phyloP scores from a whole-genome alignment of 140 eudicot species.

The Stevia rebaudiana region DNA sequence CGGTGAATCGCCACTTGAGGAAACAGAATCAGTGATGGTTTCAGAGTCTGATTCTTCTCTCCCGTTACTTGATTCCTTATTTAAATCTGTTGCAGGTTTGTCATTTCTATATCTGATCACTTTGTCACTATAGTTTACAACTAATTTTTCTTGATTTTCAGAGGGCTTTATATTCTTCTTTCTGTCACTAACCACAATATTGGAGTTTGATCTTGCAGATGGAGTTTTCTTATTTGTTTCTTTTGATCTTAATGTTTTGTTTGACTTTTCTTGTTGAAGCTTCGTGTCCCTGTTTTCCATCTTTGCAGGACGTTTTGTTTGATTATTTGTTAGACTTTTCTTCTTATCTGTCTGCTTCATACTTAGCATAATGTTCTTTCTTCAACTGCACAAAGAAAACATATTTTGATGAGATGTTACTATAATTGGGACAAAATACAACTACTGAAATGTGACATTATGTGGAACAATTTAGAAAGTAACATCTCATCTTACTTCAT shows the following conservation, averaged over 20 bases:
- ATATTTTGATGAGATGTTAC: constrained; percentile 2
- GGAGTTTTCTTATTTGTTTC: constrained; percentile 34
- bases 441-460: background rate
- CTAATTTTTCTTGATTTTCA: constrained; percentile 50
- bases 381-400: constrained; percentile 28
- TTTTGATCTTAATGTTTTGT: constrained; percentile 38
- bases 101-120: constrained; percentile 28
- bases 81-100: constrained; percentile 33
- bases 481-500: constrained; percentile 16
- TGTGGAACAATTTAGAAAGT: constrained; percentile 2
- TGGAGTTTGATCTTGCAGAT: constrained; percentile 25
- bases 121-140: constrained; percentile 52
- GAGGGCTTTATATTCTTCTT: constrained; percentile 36
- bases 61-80: constrained; percentile 35
- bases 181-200: constrained; percentile 32
- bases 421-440: background rate
- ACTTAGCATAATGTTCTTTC: constrained; percentile 25
- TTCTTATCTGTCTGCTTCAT: constrained; percentile 58
- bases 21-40: constrained; percentile 64
- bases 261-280: constrained; percentile 39
- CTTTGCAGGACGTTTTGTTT: constrained; percentile 40
- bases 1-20: constrained; percentile 56
- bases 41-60: constrained; percentile 80
- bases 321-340: constrained; percentile 41
- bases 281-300: constrained; percentile 41